These are phyloP conservation scores for Nakaseomyces bracarensis DNA, from an alignment of 1,139 yeast species.

Conservation along the genomic window DNA sequence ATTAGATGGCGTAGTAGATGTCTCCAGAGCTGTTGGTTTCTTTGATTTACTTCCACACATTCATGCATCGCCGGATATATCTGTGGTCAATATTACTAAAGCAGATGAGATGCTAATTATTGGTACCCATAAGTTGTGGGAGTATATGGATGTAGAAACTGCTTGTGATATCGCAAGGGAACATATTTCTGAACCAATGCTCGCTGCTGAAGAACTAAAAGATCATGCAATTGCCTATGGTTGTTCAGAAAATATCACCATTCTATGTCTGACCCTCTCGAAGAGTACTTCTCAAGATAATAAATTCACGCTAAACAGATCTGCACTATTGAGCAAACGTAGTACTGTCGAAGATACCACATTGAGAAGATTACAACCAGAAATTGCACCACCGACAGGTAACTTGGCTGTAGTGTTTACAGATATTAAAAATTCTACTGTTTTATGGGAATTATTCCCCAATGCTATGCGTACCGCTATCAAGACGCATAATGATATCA, in stretches of 20 bases:
- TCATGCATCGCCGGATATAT: slow-evolving; percentile 78
- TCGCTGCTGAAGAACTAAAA: slow-evolving; percentile 87
- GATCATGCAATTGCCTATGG: slow-evolving; percentile 95
- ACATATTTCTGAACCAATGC: slow-evolving; percentile 74
- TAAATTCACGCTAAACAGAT: slow-evolving; percentile 32
- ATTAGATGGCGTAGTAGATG: slow-evolving; percentile 72
- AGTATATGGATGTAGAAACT: slow-evolving; percentile 67
- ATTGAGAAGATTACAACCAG: slow-evolving; percentile 78
- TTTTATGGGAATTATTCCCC: slow-evolving; percentile 88
- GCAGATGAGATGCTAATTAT: slow-evolving; percentile 81
- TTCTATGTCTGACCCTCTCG: slow-evolving; percentile 66
- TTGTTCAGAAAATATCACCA: slow-evolving; percentile 72
- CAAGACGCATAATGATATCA: slow-evolving; percentile 82
- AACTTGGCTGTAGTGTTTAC: slow-evolving; percentile 93
- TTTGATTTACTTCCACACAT: slow-evolving; percentile 81
- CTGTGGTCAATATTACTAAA: slow-evolving; percentile 51
- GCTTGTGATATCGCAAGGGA: slow-evolving; percentile 88
- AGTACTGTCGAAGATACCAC: slow-evolving; percentile 65
- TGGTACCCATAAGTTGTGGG: slow-evolving; percentile 83
- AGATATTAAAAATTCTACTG: slow-evolving; percentile 90
- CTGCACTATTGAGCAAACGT: slow-evolving; percentile 37
- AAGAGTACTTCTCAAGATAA: slow-evolving; percentile 39
- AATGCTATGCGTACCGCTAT: slow-evolving; percentile 95
- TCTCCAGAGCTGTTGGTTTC: slow-evolving; percentile 90
- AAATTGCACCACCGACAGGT: slow-evolving; percentile 92